These are phyloP conservation scores for Eucalyptus marginata DNA, from an alignment of 345 rosid genomes.

Conservation along the genomic window DNA sequence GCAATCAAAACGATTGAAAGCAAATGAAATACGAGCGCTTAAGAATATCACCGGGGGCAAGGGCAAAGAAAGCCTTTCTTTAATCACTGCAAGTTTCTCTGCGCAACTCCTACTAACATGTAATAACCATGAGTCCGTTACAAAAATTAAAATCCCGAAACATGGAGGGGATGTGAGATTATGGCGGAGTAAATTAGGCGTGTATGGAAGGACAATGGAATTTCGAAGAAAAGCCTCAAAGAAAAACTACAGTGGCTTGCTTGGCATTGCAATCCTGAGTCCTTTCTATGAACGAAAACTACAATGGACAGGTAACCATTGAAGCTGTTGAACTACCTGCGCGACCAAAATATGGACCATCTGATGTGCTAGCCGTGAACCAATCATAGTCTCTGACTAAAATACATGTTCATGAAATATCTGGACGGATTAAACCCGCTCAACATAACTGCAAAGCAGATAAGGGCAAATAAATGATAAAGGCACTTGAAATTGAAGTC, in stretches of 20 bases:
- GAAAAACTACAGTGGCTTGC: not conserved
- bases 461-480: not conserved
- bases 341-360: not conserved
- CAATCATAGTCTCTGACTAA: constrained; percentile 61
- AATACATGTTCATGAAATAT: constrained; percentile 87
- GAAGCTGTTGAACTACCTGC: not conserved
- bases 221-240: not conserved
- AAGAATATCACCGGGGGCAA: not conserved
- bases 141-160: not conserved
- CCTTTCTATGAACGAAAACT: not conserved
- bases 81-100: not conserved
- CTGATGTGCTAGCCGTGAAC: constrained; percentile 1
- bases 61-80: not conserved
- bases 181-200: not conserved
- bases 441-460: constrained; percentile 61
- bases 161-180: not conserved
- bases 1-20: not conserved
- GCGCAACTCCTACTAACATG: not conserved
- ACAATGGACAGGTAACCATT: not conserved
- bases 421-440: constrained; percentile 97
- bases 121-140: not conserved
- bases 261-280: not conserved
- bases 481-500: not conserved
- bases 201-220: not conserved
- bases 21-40: not conserved